phyloP scores from a whole-genome alignment of 1,139 yeast genomes.

The Schizosaccharomyces versatilis region DNA sequence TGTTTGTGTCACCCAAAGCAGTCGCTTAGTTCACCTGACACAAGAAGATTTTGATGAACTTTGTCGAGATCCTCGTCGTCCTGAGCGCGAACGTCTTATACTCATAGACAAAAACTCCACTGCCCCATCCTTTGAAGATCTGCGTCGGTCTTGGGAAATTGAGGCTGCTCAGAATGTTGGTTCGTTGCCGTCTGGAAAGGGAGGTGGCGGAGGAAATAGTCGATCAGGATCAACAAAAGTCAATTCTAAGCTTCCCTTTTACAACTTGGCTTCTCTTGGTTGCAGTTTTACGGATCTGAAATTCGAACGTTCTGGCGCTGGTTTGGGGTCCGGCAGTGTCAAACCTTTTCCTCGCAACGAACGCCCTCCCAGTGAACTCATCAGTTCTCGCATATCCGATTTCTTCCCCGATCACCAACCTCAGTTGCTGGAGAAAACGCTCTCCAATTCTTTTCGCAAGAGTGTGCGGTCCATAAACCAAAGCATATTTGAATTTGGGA shows the following conservation, averaged over 20 bases:
- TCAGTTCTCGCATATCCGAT: constrained; percentile 71
- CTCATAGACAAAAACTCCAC: background rate
- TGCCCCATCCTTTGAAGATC: background rate
- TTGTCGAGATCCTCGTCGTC: background rate
- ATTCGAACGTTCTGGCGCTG: background rate
- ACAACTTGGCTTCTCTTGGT: too few species aligned
- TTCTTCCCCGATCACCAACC: constrained; percentile 75
- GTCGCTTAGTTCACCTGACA: background rate
- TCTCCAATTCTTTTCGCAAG: constrained; percentile 61
- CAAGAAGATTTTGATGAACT: background rate
- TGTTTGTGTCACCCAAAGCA: background rate
- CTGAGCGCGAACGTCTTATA: background rate
- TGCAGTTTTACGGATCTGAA: background rate
- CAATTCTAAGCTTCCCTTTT: background rate
- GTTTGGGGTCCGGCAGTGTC: too few species aligned
- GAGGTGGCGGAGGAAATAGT: too few species aligned
- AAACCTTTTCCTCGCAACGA: constrained; percentile 21
- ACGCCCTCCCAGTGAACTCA: constrained; percentile 81
- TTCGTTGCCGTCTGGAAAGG: background rate
- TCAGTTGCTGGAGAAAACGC: constrained; percentile 52
- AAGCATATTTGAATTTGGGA: background rate
- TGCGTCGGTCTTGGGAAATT: constrained; percentile 1
- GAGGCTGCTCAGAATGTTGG: background rate
- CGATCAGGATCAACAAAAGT: background rate
- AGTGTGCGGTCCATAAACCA: constrained; percentile 3